Evolutionary conservation across 192 early-diverging fungal genomes (phyloP).

Genomic region (Gigaspora rosea): DNA sequence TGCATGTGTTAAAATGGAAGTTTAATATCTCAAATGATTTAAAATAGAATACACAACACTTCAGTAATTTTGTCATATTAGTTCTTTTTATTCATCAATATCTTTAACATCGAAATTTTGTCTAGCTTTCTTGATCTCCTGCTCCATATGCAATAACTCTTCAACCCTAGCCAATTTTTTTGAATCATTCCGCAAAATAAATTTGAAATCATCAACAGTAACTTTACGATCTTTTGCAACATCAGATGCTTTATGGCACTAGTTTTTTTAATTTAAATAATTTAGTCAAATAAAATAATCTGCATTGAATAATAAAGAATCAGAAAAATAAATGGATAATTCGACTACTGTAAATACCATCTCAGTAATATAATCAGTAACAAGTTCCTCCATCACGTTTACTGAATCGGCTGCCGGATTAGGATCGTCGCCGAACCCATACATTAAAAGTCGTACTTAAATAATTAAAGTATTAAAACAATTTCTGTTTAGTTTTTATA

Average conservation of each 20-base stretch:
- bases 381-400: conserved; percentile 81
- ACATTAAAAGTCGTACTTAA: conserved; percentile 75
- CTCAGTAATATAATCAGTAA: conserved; percentile 75
- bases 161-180: conserved; percentile 85
- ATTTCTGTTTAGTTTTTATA: not conserved
- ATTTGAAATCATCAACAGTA: conserved; percentile 74
- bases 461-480: not conserved
- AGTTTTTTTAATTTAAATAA: conserved; percentile 1
- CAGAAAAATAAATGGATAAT: not conserved
- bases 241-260: conserved; percentile 60
- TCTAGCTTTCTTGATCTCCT: conserved; percentile 73
- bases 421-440: conserved; percentile 82
- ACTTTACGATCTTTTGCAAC: conserved; percentile 61
- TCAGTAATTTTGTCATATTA: not conserved
- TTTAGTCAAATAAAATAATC: not conserved
- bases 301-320: not conserved
- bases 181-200: conserved; percentile 72
- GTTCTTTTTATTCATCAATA: conserved; percentile 38
- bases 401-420: conserved; percentile 75
- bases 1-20: too few species aligned
- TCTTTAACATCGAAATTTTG: conserved; percentile 57
- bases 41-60: too few species aligned
- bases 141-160: conserved; percentile 75
- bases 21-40: too few species aligned
- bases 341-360: conserved; percentile 53